These are phyloP conservation scores for Paraleonurus japonicus DNA, from an alignment of 257 asterid genomes.

Conservation along the genomic window DNA sequence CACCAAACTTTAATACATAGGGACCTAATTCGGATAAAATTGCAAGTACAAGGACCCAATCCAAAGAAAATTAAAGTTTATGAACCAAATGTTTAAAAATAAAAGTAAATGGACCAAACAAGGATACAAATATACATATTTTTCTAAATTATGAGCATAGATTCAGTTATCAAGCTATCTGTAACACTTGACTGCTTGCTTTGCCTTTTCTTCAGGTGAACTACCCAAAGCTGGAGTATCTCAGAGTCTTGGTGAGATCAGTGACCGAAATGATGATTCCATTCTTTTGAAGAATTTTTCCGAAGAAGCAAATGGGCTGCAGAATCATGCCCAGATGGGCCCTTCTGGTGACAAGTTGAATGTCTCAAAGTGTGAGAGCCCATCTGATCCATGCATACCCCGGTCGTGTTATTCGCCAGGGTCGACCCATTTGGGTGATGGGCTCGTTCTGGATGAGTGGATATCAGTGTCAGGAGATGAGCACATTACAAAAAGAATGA, in stretches of 20 bases:
- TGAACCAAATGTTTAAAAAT: neutral
- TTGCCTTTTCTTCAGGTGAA: conserved; percentile 30
- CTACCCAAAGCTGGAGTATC: conserved; percentile 30
- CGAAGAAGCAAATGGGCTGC: conserved; percentile 21
- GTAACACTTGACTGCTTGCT: conserved; percentile 28
- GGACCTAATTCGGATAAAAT: neutral
- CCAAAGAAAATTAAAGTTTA: neutral
- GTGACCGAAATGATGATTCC: conserved; percentile 23
- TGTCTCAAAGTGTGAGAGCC: neutral
- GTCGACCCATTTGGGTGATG: neutral
- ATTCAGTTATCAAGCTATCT: conserved; percentile 17
- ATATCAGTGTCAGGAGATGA: conserved; percentile 32
- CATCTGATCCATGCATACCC: neutral
- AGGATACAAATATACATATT: neutral
- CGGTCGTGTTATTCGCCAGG: neutral
- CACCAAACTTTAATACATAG: neutral
- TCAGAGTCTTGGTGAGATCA: conserved; percentile 15
- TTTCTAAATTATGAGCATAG: conserved; percentile 19
- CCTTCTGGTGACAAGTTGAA: conserved; percentile 21
- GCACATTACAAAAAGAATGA: conserved; percentile 57
- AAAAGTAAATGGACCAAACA: neutral
- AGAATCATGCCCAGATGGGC: neutral
- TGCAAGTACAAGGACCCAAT: neutral
- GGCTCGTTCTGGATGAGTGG: conserved; percentile 14
- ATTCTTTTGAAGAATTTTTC: conserved; percentile 21